phyloP scores from a whole-genome alignment of 176 grass and related monocot species.

The Alloteropsis semialata region DNA sequence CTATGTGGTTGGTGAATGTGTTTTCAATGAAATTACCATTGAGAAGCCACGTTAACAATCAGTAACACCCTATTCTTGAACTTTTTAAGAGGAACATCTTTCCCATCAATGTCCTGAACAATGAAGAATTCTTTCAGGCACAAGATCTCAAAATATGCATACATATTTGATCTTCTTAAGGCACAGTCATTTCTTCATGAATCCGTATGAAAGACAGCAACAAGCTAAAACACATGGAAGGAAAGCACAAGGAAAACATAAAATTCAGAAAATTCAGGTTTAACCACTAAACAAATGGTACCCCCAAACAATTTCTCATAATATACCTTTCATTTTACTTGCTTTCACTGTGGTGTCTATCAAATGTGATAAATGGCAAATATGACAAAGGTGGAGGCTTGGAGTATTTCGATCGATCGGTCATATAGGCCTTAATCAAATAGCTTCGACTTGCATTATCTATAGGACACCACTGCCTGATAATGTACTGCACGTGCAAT shows the following conservation, averaged over 20 bases:
- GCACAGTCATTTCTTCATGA: neutral
- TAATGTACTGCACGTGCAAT: neutral
- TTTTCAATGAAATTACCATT: slow-evolving; percentile 63
- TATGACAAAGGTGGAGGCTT: too few species aligned
- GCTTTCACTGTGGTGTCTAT: neutral
- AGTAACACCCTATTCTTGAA: slow-evolving; percentile 83
- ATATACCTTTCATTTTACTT: neutral
- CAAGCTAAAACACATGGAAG: neutral
- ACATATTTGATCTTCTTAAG: neutral
- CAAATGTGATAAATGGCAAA: too few species aligned
- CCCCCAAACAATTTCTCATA: neutral
- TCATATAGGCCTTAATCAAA: too few species aligned
- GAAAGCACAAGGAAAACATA: neutral
- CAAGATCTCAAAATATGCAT: neutral
- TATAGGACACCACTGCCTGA: too few species aligned
- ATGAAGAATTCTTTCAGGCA: slow-evolving; percentile 27
- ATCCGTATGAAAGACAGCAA: neutral
- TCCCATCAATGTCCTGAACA: slow-evolving; percentile 89
- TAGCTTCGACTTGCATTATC: too few species aligned
- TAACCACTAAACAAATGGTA: neutral
- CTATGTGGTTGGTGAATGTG: neutral
- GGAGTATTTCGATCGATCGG: too few species aligned
- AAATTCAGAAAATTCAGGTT: neutral
- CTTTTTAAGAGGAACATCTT: slow-evolving; percentile 79
- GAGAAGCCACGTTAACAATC: slow-evolving; percentile 96